Conservation (phyloP, 164 flowering plant genomes). For the Annona cherimola region DNA sequence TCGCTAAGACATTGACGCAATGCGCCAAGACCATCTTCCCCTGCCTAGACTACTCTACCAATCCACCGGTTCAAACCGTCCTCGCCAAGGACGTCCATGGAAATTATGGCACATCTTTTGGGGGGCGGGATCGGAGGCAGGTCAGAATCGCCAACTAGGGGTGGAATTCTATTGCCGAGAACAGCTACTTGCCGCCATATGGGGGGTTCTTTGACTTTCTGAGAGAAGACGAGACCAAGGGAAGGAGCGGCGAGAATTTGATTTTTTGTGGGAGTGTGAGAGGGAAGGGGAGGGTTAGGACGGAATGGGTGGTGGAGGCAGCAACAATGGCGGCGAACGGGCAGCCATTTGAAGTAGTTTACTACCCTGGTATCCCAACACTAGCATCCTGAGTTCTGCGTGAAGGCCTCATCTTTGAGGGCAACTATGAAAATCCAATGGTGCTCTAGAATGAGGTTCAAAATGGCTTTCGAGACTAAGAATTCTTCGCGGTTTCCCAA, state of each 20-base stretch:
- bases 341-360: conserved; percentile 51
- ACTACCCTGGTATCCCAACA: conserved; percentile 48
- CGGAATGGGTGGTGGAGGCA: conserved; percentile 36
- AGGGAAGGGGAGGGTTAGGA: no score
- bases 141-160: neutral
- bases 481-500: conserved; percentile 49
- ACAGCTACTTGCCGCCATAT: no score
- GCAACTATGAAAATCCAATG: no score
- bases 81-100: conserved; percentile 52
- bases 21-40: conserved; percentile 80
- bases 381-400: conserved; percentile 60
- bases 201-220: no score
- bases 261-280: conserved; percentile 17
- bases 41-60: conserved; percentile 38
- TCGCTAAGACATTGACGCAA: conserved; percentile 57
- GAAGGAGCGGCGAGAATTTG: neutral
- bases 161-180: no score
- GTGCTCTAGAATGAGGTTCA: no score
- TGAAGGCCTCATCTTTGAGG: conserved; percentile 55
- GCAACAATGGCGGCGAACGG: conserved; percentile 38
- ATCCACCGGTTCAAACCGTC: no score
- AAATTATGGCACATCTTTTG: conserved; percentile 54
- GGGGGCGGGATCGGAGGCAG: conserved; percentile 32
- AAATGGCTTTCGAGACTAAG: conserved; percentile 54
- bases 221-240: no score